Evolutionary conservation across 1,284 basidiomycete species (phyloP).

Genomic region (Tremellales sp.): DNA sequence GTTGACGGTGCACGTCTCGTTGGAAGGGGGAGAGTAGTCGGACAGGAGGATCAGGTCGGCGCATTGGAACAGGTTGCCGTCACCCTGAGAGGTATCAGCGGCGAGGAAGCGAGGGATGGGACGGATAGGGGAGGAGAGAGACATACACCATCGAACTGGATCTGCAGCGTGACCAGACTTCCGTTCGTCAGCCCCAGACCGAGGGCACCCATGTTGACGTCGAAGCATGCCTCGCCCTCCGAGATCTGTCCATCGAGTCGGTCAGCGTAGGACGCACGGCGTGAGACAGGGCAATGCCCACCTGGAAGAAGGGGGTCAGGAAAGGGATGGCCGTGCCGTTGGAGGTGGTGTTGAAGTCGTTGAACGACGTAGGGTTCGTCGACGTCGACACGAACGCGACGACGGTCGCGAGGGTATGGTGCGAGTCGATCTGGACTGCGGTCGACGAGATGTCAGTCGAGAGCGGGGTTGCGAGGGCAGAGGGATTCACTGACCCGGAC

Average conservation of each 20-base stretch:
- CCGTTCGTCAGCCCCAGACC: conserved; percentile 54
- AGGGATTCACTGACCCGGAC: conserved; percentile 50
- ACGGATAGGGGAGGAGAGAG: conserved; percentile 21
- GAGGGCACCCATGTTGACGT: conserved; percentile 54
- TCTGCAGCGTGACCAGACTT: conserved; percentile 35
- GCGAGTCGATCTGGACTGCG: conserved; percentile 34
- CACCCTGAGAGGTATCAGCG: conserved; percentile 61
- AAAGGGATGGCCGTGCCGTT: conserved; percentile 38
- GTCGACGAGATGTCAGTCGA: neutral
- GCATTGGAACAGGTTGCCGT: conserved; percentile 69
- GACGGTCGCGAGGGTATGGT: conserved; percentile 48
- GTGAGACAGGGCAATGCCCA: conserved; percentile 17
- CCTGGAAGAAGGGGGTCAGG: conserved; percentile 55
- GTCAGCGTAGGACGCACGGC: too few species aligned
- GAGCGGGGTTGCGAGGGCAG: neutral
- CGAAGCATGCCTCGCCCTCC: conserved; percentile 60
- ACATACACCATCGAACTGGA: conserved; percentile 38
- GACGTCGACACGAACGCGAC: conserved; percentile 56
- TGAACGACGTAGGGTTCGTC: conserved; percentile 57
- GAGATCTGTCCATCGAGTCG: conserved; percentile 36
- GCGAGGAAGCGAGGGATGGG: neutral
- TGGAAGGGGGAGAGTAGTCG: conserved; percentile 51
- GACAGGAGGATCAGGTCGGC: conserved; percentile 64
- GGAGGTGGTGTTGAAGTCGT: conserved; percentile 57
- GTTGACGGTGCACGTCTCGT: conserved; percentile 49